These are phyloP conservation scores for Leucaena leucocephala DNA, from an alignment of 306 rosid species.

Conservation along the genomic window DNA sequence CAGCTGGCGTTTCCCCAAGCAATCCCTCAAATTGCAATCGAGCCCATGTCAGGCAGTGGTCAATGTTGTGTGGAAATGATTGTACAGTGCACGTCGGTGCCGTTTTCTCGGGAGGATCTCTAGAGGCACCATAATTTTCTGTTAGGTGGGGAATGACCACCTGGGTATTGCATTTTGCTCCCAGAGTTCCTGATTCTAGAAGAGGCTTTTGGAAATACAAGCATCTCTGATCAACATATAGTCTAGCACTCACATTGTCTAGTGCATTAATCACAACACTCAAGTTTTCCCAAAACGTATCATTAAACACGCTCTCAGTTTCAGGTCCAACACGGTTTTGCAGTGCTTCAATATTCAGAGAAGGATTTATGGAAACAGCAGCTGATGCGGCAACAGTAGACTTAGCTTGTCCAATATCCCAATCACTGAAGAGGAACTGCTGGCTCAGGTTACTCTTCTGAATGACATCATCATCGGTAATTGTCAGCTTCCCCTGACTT, in stretches of 20 bases:
- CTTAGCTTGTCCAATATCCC: slow-evolving; percentile 98
- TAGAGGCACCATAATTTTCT: slow-evolving; percentile 97
- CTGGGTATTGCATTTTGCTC: slow-evolving; percentile 97
- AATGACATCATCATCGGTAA: slow-evolving; percentile 97
- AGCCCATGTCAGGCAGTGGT: slow-evolving; percentile 99
- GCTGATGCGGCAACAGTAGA: slow-evolving; percentile 94
- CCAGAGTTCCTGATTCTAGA: slow-evolving; percentile 98
- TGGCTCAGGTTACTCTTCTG: slow-evolving; percentile 96
- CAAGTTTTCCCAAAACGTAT: slow-evolving; percentile 76
- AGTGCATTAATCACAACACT: slow-evolving; percentile 84
- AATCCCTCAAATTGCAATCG: slow-evolving; percentile 97
- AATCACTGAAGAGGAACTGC: slow-evolving; percentile 98
- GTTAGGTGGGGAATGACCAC: slow-evolving; percentile 97
- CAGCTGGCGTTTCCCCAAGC: slow-evolving; percentile 95
- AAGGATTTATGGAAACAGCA: slow-evolving; percentile 66
- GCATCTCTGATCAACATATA: slow-evolving; percentile 96
- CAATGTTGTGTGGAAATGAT: slow-evolving; percentile 97
- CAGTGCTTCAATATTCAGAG: slow-evolving; percentile 66
- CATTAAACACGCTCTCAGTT: slow-evolving; percentile 81
- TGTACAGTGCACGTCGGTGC: slow-evolving; percentile 99
- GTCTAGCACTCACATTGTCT: slow-evolving; percentile 92
- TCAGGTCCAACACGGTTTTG: slow-evolving; percentile 85
- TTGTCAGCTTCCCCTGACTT: slow-evolving; percentile 68
- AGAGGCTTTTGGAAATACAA: slow-evolving; percentile 97
- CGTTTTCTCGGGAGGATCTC: slow-evolving; percentile 99